Conservation (phyloP, 176 grass and related monocot genomes). For the Oryza brachyantha region DNA sequence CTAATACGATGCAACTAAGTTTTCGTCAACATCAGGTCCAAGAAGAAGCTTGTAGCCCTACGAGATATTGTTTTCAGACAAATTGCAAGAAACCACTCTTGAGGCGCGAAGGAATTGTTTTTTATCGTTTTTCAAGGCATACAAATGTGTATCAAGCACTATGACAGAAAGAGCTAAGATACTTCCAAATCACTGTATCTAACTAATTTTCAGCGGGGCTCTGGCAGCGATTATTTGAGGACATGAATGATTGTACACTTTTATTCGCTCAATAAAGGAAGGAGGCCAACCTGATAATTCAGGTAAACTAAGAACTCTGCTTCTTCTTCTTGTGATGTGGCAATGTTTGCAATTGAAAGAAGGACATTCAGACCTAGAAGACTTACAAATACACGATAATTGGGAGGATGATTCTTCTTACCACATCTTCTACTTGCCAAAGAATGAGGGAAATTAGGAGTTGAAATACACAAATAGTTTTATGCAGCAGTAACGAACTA, state of each 20-base stretch:
- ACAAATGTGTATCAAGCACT: not conserved
- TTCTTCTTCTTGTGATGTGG: not conserved
- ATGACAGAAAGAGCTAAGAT: not conserved
- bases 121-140: not conserved
- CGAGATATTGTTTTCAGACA: not conserved
- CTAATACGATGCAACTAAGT: not conserved
- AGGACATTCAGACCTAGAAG: not conserved
- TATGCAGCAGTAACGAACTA: slow-evolving; percentile 1
- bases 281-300: not conserved
- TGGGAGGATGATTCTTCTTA: not conserved
- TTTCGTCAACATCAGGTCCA: not conserved
- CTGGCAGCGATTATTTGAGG: not conserved
- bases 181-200: not conserved
- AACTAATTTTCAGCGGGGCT: not conserved
- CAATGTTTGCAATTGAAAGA: not conserved
- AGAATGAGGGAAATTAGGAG: not conserved
- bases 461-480: not conserved
- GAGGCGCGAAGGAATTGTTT: not conserved
- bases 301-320: not conserved
- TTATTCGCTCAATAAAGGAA: not conserved
- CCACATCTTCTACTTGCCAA: not conserved
- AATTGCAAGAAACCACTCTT: not conserved
- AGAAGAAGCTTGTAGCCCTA: not conserved
- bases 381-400: not conserved
- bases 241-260: not conserved